Base-by-base conservation (phyloP, 176 grass and related monocot species). In the Rhynchospora pubera region DNA sequence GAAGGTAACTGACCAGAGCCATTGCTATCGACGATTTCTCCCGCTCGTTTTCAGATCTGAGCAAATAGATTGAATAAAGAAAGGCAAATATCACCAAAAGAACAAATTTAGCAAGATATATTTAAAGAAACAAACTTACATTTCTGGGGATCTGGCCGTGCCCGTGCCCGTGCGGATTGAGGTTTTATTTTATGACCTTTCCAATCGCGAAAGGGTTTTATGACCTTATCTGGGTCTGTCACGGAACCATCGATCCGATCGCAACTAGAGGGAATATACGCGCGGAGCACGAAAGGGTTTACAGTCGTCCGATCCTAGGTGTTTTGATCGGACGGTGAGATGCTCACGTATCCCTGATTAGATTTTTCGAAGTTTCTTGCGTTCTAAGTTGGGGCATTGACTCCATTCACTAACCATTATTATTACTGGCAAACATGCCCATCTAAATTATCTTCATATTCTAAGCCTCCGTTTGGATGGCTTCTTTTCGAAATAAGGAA, bases 21-120 rank as follows among this genome's bases (percentile, higher is more conserved):
- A 85, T 85, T 69, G 52, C 2, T 21, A 80, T 80, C 24, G 75
- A 80, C 4, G 74, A 13, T 65, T 67, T 56, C 58, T 65, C 48
- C 4, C 75, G 62, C 57, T 43, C 14, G 46, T 66, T 79, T 60
- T 85, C 73, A 85, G 59, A 85, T 85, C 84, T 85, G 30, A 65
- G 62, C 24, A 83, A 55, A 71, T 34, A 71, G 34, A 8, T 12
- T 3, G 26, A 16, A 28, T 13, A 82, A 43, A 82, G 4, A 73
- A 5, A 13, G 73, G 34, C 0, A 28, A 82, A 30, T 64, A 82
- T 22, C 19, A 43, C 15, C 10, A 78, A 55, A 13, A 34, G n/a
- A 57, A 77, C 53, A 64, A 47, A 61, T 28, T 14, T n/a, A 77
- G 11, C 13, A 26, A 48, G 24, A 24, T 32, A 68, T 8, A 44